Base-by-base conservation (phyloP, 2,329 filamentous ascomycete genomes). In the Botrytis tulipae region DNA sequence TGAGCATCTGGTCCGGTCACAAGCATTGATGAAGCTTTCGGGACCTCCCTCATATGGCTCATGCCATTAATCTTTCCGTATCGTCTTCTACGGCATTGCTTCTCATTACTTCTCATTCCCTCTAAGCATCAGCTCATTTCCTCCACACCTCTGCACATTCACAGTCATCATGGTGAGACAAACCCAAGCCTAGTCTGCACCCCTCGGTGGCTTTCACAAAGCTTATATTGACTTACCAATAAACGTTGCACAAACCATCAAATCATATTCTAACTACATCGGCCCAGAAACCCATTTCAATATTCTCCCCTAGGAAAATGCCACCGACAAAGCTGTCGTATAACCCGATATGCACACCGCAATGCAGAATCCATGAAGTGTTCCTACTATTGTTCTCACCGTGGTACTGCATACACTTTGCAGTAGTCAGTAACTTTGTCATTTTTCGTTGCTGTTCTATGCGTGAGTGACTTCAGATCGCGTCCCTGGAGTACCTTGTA, bases 311-410 rank as follows among this genome's bases (percentile, higher is more conserved):
- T 57, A 42, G n/a, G 14, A 57, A 32, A 57, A 69, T 69, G 29
- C 35, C 66, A 44, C 66, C 48, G 48, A 69, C 66, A 69, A 69
- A 69, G 48, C 66, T 57, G 48, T 69, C 66, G 66, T 69, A 69
- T 69, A 42, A 69, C 66, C 66, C 66, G 66, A 69, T 57, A 69
- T 69, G 66, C 66, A 69, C 66, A 69, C 66, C 48, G 32, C 48
- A 57, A 69, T 69, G 48, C 48, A 69, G 48, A 69, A 57, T 32
- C 48, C 66, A 69, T 57, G 66, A 44, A 32, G 66, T 32, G 25
- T 20, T 48, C 48, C 62, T 48, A 48, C 63, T 66, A 66, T 57
- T 57, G 35, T 57, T 57, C 66, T 69, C 66, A 69, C 66, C 48
- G 66, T 69, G 35, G 22, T 69, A 69, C 66, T 32, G 66, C 66